These are phyloP conservation scores for Albugo candida DNA, from an alignment of 352 stramenopile species.

Conservation along the genomic window DNA sequence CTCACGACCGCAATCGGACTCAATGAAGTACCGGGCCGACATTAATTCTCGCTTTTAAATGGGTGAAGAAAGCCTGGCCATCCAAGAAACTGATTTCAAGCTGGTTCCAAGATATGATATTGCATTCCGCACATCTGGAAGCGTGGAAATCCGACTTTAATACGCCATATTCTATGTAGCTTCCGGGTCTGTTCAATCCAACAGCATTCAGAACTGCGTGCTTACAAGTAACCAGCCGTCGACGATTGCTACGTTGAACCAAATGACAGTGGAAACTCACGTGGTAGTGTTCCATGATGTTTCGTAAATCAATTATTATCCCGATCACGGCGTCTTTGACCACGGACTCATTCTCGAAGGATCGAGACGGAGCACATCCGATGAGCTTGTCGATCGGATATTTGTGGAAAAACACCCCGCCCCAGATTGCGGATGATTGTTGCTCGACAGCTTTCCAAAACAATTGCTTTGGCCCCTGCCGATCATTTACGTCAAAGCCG, in stretches of 20 bases:
- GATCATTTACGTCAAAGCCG: constrained; percentile 92
- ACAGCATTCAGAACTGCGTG: constrained; percentile 91
- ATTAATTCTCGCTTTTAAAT: constrained; percentile 90
- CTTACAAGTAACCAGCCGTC: constrained; percentile 87
- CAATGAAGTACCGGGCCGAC: constrained; percentile 88
- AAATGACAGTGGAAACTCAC: constrained; percentile 93
- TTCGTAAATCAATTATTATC: constrained; percentile 58
- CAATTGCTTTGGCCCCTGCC: constrained; percentile 85
- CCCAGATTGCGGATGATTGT: constrained; percentile 68
- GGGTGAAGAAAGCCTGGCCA: constrained; percentile 89
- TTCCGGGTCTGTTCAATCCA: constrained; percentile 91
- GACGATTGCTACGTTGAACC: constrained; percentile 84
- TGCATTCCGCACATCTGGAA: constrained; percentile 78
- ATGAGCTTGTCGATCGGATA: constrained; percentile 81
- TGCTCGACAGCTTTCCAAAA: constrained; percentile 91
- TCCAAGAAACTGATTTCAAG: constrained; percentile 84
- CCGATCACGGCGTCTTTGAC: constrained; percentile 85
- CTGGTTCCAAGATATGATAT: constrained; percentile 88
- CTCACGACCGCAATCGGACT: constrained; percentile 79
- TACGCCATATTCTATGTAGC: constrained; percentile 85
- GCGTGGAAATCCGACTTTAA: constrained; percentile 82
- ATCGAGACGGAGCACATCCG: constrained; percentile 77
- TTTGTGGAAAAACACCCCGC: constrained; percentile 60
- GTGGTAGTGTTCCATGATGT: constrained; percentile 84
- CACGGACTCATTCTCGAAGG: constrained; percentile 94